A percentile compares a stretch with the other conserved stretches of the same genome.
These are phyloP conservation scores for Xylariaceae sp. DNA, from an alignment of 2,329 filamentous ascomycete genomes.

Conservation along the genomic window DNA sequence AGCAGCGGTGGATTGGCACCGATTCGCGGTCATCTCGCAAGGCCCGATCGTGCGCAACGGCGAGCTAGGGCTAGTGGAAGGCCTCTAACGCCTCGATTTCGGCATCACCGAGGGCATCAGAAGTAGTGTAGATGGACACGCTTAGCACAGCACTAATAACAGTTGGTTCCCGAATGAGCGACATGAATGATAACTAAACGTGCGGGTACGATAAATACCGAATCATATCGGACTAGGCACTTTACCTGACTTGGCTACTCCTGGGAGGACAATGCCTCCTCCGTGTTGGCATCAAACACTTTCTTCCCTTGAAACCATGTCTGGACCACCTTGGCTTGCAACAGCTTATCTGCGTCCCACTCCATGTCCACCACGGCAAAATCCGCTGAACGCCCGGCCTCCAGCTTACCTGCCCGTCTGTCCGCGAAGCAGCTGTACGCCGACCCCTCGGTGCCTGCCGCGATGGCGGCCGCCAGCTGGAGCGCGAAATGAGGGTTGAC, in stretches of 20 bases:
- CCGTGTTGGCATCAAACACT: conserved; percentile 29
- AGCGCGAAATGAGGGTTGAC: conserved; percentile 42
- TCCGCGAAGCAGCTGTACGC: conserved; percentile 45
- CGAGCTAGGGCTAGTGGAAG: too few relatives aligned
- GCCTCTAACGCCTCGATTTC: too few relatives aligned
- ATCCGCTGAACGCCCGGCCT: conserved; percentile 43
- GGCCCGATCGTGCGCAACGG: too few relatives aligned
- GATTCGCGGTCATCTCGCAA: too few relatives aligned
- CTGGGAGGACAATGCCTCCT: conserved; percentile 4
- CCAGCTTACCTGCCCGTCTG: conserved; percentile 40
- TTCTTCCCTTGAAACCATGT: conserved; percentile 42
- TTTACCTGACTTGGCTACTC: not conserved
- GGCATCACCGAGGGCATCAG: too few relatives aligned
- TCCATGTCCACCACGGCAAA: conserved; percentile 44
- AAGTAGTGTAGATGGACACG: too few relatives aligned
- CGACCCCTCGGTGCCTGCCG: conserved; percentile 40
- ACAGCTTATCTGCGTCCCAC: conserved; percentile 38
- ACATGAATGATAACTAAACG: too few relatives aligned
- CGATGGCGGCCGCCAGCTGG: conserved; percentile 38
- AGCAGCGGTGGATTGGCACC: too few relatives aligned
- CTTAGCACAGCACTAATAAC: too few relatives aligned
- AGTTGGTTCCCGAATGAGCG: too few relatives aligned
- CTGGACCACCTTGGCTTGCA: conserved; percentile 38
- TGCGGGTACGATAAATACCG: too few relatives aligned
- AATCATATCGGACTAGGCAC: not conserved